Percentiles rank a stretch among this genome's conserved stretches.
These are phyloP conservation scores for Antitrichia curtipendula DNA, from an alignment of 225 moss, liverwort and hornwort genomes.

Conservation along the genomic window DNA sequence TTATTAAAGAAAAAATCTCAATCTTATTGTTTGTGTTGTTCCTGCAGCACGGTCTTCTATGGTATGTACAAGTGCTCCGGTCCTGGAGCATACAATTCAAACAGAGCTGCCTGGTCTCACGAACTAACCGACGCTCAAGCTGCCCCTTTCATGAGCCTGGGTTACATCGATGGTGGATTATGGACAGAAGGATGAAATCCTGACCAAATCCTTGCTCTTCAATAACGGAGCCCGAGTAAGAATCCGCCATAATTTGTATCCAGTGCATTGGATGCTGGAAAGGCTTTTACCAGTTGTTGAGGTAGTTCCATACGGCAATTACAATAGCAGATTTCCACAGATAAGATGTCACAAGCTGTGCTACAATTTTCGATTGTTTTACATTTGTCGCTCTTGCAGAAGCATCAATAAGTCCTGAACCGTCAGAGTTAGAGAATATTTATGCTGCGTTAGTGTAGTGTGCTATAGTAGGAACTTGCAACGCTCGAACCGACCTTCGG, in stretches of 20 bases:
- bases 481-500: not conserved
- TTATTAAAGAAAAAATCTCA: not conserved
- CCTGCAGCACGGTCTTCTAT: conserved; percentile 40
- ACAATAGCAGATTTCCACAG: not conserved
- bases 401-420: not conserved
- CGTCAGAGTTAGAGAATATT: not conserved
- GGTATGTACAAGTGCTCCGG: conserved; percentile 43
- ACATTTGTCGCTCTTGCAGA: not conserved
- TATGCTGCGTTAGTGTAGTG: too few species aligned
- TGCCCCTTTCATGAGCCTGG: conserved; percentile 25
- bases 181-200: conserved; percentile 25
- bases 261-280: not conserved
- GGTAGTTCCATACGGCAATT: not conserved
- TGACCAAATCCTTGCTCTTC: not conserved
- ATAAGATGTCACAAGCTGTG: not conserved
- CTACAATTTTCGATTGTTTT: not conserved
- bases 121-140: conserved; percentile 36
- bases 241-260: not conserved
- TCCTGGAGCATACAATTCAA: conserved; percentile 20
- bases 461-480: not conserved
- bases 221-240: not conserved
- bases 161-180: conserved; percentile 33
- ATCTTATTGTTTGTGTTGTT: not conserved
- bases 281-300: not conserved
- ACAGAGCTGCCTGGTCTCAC: conserved; percentile 27